phyloP scores from a whole-genome alignment of 805 yeast genomes.

The Candida argentea region DNA sequence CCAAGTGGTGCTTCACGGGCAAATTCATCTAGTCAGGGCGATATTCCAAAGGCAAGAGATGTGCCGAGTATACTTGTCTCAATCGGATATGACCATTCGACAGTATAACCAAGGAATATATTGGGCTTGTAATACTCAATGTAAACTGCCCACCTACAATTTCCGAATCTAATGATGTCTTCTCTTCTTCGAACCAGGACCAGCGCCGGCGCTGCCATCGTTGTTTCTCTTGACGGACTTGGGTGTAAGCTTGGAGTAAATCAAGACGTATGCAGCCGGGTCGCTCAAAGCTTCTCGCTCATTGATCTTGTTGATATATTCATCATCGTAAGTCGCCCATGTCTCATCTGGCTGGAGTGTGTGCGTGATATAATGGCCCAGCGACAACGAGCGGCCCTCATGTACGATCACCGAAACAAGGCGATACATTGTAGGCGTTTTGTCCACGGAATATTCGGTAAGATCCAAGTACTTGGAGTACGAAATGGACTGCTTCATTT shows the following conservation, averaged over 20 bases:
- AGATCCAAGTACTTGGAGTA: slow-evolving; percentile 74
- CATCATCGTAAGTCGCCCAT: slow-evolving; percentile 95
- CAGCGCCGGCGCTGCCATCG: no score
- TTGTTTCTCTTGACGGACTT: slow-evolving; percentile 25
- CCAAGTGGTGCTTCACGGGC: no score
- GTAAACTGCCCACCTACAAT: no score
- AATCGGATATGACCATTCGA: no score
- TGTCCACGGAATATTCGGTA: slow-evolving; percentile 36
- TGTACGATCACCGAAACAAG: slow-evolving; percentile 82
- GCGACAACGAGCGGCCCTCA: slow-evolving; percentile 84
- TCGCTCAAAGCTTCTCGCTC: slow-evolving; percentile 71
- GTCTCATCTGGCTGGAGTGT: slow-evolving; percentile 86
- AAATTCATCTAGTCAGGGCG: no score
- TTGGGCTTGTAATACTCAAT: no score
- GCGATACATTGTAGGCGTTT: slow-evolving; percentile 45
- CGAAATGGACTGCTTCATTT: slow-evolving; percentile 77
- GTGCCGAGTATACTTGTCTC: no score
- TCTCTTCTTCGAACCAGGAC: no score
- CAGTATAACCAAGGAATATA: no score
- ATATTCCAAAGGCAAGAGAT: no score
- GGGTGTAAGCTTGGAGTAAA: slow-evolving; percentile 71
- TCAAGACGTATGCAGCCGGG: slow-evolving; percentile 81
- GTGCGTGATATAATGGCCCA: slow-evolving; percentile 90
- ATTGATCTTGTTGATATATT: slow-evolving; percentile 62
- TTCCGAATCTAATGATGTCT: no score